A percentile compares a stretch with the other conserved stretches of the same genome.
Conservation (phyloP, 345 rosid genomes). For the Lumnitzera racemosa region DNA sequence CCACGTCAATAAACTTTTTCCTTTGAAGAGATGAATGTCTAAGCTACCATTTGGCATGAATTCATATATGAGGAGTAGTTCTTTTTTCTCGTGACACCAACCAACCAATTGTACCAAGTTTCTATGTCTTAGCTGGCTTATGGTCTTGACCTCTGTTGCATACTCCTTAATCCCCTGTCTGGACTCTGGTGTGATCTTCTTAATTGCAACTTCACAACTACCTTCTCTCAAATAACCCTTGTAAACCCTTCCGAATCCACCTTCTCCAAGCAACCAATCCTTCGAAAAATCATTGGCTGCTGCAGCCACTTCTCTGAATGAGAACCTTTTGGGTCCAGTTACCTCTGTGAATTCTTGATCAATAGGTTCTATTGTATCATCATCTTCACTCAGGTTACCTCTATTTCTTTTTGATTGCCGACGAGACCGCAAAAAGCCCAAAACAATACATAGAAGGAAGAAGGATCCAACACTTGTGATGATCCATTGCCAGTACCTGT, state of each 20-base stretch:
- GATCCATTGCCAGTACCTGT: neutral
- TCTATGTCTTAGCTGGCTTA: slow-evolving; percentile 5
- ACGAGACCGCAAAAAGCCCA: neutral
- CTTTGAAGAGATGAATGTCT: slow-evolving; percentile 1
- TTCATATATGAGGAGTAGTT: slow-evolving; percentile 1
- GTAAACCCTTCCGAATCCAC: slow-evolving; percentile 6
- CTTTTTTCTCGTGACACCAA: slow-evolving; percentile 2
- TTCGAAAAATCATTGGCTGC: slow-evolving; percentile 1
- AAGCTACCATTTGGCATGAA: slow-evolving; percentile 7
- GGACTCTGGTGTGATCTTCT: slow-evolving; percentile 3
- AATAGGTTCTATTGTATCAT: neutral
- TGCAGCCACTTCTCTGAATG: neutral
- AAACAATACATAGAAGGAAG: neutral
- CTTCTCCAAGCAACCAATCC: neutral
- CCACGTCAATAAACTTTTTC: neutral
- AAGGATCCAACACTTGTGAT: neutral
- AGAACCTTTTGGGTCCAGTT: slow-evolving; percentile 5
- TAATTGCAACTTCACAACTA: neutral
- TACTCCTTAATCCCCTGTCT: slow-evolving; percentile 4
- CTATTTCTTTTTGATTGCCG: neutral
- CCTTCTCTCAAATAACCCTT: neutral
- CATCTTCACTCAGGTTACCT: neutral
- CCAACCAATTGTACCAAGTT: slow-evolving; percentile 2
- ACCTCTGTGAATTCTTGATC: neutral
- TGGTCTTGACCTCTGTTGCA: slow-evolving; percentile 3